Conservation (phyloP, 768 basidiomycete species). For the Butyriboletus loyo region DNA sequence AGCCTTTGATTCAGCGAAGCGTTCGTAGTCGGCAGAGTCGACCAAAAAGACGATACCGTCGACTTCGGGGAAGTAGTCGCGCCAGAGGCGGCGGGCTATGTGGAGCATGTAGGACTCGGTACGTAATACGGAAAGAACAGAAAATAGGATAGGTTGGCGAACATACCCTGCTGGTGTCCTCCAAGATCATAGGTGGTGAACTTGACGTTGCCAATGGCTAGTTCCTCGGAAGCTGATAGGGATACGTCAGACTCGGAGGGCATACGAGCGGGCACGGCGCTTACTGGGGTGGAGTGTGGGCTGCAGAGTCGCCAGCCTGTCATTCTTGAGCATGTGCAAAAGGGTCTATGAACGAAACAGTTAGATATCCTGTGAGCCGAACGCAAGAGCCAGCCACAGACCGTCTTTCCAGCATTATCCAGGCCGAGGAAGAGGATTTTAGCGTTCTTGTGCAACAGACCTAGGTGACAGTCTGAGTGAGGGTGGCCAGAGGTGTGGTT, state of each 20-base stretch:
- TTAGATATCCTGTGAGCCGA: constrained; percentile 4
- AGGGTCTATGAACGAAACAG: constrained; percentile 59
- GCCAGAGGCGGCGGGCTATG: constrained; percentile 93
- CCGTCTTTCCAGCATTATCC: constrained; percentile 99
- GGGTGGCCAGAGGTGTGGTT: background rate
- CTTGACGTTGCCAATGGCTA: constrained; percentile 98
- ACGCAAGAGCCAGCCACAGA: constrained; percentile 36
- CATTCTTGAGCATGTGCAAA: constrained; percentile 99
- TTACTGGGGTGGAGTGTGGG: constrained; percentile 97
- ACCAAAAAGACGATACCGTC: constrained; percentile 99
- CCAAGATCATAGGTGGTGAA: constrained; percentile 99
- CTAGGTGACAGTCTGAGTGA: constrained; percentile 37
- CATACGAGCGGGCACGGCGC: constrained; percentile 23
- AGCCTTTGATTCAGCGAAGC: constrained; percentile 93
- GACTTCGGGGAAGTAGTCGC: constrained; percentile 99
- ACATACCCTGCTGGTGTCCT: constrained; percentile 91
- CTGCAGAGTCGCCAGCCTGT: constrained; percentile 94
- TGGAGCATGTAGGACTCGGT: background rate
- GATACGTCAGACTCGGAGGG: constrained; percentile 6
- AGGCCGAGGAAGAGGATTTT: constrained; percentile 99
- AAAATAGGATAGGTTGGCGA: background rate
- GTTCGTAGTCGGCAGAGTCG: constrained; percentile 95
- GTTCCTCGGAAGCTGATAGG: constrained; percentile 87
- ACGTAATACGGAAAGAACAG: background rate
- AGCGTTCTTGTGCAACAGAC: constrained; percentile 94